Conservation (phyloP, 1,284 basidiomycete species). For the Trametes versicolor region DNA sequence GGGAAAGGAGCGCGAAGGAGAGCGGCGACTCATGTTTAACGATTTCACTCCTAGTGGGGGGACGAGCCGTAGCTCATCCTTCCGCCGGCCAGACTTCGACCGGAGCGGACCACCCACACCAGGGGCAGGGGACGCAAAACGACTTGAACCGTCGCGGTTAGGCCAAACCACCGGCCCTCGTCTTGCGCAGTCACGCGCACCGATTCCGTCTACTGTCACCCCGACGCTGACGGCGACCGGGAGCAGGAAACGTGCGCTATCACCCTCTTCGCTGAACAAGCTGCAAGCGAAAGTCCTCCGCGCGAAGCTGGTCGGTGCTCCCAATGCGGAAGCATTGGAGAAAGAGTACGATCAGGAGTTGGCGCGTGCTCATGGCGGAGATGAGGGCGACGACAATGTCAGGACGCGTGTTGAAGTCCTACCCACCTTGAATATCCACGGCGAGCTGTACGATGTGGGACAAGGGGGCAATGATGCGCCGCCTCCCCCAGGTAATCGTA, state of each 20-base stretch:
- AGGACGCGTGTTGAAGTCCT: slow-evolving; percentile 81
- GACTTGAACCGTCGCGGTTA: slow-evolving; percentile 62
- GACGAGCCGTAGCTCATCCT: slow-evolving; percentile 81
- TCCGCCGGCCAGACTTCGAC: slow-evolving; percentile 79
- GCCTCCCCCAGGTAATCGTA: slow-evolving; percentile 71
- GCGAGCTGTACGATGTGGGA: slow-evolving; percentile 93
- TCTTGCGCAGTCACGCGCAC: slow-evolving; percentile 68
- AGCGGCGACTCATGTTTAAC: slow-evolving; percentile 74
- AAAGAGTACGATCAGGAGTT: slow-evolving; percentile 83
- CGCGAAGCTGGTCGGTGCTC: slow-evolving; percentile 85
- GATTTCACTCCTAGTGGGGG: slow-evolving; percentile 68
- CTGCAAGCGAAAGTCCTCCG: slow-evolving; percentile 93
- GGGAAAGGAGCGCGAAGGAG: slow-evolving; percentile 51
- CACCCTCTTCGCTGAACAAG: slow-evolving; percentile 87
- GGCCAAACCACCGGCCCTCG: slow-evolving; percentile 49
- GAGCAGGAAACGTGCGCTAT: slow-evolving; percentile 58
- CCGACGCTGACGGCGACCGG: slow-evolving; percentile 60
- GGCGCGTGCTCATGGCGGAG: slow-evolving; percentile 57
- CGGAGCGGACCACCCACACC: slow-evolving; percentile 69
- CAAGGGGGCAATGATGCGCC: slow-evolving; percentile 64
- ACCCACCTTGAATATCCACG: slow-evolving; percentile 89
- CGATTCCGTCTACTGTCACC: slow-evolving; percentile 90
- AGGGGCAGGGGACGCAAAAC: slow-evolving; percentile 50
- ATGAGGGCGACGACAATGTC: slow-evolving; percentile 54
- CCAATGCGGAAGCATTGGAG: slow-evolving; percentile 81